A percentile compares a stretch with the other conserved stretches of the same genome.
These are phyloP conservation scores for Scheffersomyces stambukii DNA, from an alignment of 1,139 yeast genomes.

Conservation along the genomic window DNA sequence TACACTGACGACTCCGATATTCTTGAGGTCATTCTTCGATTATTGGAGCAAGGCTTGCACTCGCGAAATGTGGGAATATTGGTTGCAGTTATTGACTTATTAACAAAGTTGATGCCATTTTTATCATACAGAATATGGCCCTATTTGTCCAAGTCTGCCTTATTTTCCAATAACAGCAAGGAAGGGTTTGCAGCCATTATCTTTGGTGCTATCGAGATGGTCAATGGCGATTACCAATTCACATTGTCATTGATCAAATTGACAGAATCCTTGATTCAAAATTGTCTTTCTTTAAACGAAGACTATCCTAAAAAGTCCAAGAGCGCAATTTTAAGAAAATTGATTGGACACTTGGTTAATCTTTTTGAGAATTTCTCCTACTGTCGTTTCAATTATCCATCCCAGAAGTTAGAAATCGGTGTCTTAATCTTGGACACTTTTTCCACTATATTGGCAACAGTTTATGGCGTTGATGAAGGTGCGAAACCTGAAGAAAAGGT, in stretches of 20 bases:
- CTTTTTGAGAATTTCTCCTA: slow-evolving; percentile 71
- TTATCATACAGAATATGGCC: slow-evolving; percentile 77
- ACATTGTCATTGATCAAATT: slow-evolving; percentile 58
- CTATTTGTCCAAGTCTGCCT: slow-evolving; percentile 61
- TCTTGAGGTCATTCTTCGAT: slow-evolving; percentile 59
- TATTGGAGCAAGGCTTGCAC: slow-evolving; percentile 67
- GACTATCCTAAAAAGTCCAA: slow-evolving; percentile 43
- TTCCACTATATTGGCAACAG: slow-evolving; percentile 48
- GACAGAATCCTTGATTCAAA: slow-evolving; percentile 49
- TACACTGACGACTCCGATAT: slow-evolving; percentile 67
- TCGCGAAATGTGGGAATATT: slow-evolving; percentile 47
- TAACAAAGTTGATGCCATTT: slow-evolving; percentile 44
- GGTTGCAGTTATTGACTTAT: slow-evolving; percentile 46
- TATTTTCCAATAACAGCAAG: slow-evolving; percentile 62
- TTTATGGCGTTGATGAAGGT: slow-evolving; percentile 54
- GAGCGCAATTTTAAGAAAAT: slow-evolving; percentile 50
- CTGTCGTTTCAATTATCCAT: slow-evolving; percentile 58
- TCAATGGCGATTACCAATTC: slow-evolving; percentile 61
- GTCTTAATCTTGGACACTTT: slow-evolving; percentile 53
- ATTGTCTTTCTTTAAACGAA: slow-evolving; percentile 43
- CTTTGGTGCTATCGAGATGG: slow-evolving; percentile 71
- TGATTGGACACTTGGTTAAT: slow-evolving; percentile 54
- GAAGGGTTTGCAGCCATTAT: slow-evolving; percentile 64
- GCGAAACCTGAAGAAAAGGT: slow-evolving; percentile 36
- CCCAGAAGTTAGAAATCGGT: slow-evolving; percentile 64